These are phyloP conservation scores for Aureobasidium subglaciale DNA, from an alignment of 2,329 filamentous ascomycete genomes.

Conservation along the genomic window DNA sequence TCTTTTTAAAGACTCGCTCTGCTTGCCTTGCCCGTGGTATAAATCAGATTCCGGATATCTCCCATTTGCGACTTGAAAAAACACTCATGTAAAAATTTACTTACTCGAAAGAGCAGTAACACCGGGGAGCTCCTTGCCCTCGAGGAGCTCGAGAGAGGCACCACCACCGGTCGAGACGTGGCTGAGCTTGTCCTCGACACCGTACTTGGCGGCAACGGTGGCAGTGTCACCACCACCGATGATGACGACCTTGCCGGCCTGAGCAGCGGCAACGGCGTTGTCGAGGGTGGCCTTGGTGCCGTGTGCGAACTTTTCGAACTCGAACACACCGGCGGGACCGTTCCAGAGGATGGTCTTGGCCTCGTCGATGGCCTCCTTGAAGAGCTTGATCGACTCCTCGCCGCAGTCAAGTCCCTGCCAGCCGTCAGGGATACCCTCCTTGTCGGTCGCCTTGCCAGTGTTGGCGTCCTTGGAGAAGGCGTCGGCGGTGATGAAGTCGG, in stretches of 20 bases:
- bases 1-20: slow-evolving; percentile 14
- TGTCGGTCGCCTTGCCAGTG: slow-evolving; percentile 74
- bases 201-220: slow-evolving; percentile 95
- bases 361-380: slow-evolving; percentile 77
- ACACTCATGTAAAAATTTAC: slow-evolving; percentile 34
- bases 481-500: slow-evolving; percentile 93
- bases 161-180: slow-evolving; percentile 97
- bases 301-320: slow-evolving; percentile 87
- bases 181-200: slow-evolving; percentile 91
- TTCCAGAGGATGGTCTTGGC: slow-evolving; percentile 99
- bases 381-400: slow-evolving; percentile 78
- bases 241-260: slow-evolving; percentile 90
- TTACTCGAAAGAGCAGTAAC: slow-evolving; percentile 81
- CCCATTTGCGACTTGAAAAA: slow-evolving; percentile 4
- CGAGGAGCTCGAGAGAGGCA: slow-evolving; percentile 88
- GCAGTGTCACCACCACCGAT: slow-evolving; percentile 98
- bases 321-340: slow-evolving; percentile 93
- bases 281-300: slow-evolving; percentile 91
- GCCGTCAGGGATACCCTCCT: slow-evolving; percentile 85
- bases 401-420: slow-evolving; percentile 98
- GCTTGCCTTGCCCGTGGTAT: slow-evolving; percentile 14
- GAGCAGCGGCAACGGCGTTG: slow-evolving; percentile 72
- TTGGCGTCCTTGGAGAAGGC: slow-evolving; percentile 85
- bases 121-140: slow-evolving; percentile 96
- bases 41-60: slow-evolving; percentile 14